These are phyloP conservation scores for Zizania latifolia DNA, from an alignment of 176 grass and related monocot species.

Conservation along the genomic window DNA sequence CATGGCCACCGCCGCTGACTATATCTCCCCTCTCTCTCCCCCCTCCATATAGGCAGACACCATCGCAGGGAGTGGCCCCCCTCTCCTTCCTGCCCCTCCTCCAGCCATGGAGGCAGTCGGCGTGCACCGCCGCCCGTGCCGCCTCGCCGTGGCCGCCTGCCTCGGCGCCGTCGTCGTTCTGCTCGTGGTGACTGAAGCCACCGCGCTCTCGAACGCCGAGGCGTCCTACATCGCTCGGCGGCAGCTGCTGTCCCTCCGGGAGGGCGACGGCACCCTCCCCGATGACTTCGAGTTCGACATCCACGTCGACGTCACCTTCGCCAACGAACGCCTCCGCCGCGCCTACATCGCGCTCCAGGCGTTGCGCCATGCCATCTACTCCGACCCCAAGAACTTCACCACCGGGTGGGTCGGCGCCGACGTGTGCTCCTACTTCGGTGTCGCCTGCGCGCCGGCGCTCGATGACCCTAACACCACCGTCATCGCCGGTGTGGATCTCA, in stretches of 20 bases:
- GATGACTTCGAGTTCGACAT: constrained; percentile 59
- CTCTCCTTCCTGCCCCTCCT: constrained; percentile 8
- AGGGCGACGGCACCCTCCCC: constrained; percentile 43
- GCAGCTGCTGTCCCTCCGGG: constrained; percentile 39
- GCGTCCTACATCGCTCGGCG: constrained; percentile 39
- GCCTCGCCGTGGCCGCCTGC: not conserved
- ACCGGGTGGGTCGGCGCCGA: constrained; percentile 44
- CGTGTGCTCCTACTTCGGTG: constrained; percentile 58
- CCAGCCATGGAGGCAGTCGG: constrained; percentile 38
- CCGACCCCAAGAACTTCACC: constrained; percentile 75
- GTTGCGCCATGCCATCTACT: constrained; percentile 60
- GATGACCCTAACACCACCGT: constrained; percentile 28
- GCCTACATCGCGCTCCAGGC: constrained; percentile 58
- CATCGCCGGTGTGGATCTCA: constrained; percentile 65
- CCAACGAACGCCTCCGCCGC: constrained; percentile 46
- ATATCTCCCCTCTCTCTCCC: constrained; percentile 8
- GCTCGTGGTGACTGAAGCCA: rapidly evolving
- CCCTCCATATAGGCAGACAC: constrained; percentile 30
- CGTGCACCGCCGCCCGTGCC: not conserved
- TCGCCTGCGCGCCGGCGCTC: constrained; percentile 42
- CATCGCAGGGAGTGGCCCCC: constrained; percentile 25
- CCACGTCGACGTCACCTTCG: constrained; percentile 43
- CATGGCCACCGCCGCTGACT: not conserved
- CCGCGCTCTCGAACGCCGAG: constrained; percentile 36
- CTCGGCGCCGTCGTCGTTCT: not conserved